Evolutionary conservation across 495 filamentous ascomycete species (phyloP), one percentile per base, ranked within the genome.

Genomic region (Xylaria flabelliformis): DNA sequence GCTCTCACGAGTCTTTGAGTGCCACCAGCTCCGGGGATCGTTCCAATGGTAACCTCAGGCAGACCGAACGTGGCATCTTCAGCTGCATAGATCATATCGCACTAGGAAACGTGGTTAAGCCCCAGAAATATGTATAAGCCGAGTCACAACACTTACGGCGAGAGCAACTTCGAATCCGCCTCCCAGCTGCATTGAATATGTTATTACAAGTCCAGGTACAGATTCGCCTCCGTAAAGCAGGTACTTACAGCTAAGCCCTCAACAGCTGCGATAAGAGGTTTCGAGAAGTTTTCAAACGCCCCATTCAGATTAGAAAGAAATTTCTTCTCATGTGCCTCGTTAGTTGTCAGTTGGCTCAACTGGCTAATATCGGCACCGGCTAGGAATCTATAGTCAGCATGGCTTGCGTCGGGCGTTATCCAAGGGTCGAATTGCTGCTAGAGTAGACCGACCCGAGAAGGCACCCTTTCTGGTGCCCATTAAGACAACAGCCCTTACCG

Each of bases 41-140:
- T 78, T 21, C 83, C 82, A 59, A 84, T 80, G 41, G 77, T 82
- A 64, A 85, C 75, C 69, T 85, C 84, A 0, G 84, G 84, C 2
- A 84, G 76, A 17, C 82, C 82, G 71, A 84, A 84, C 46, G 42
- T 72, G 29, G 82, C 77, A 61, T 77, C 69, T 5, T 75, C 61
- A 4, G 81, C 64, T 6, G 80, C 75, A 55, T 76, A 81, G 21
- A 85, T 83, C 44, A 85, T 79, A 74, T 85, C 84, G 55, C 81
- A 83, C 80, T 70, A 39, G 65, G 5, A 55, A 21, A 5, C 19
- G 3, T 8, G 48, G n/a, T 63, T 42, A 46, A 48, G 21, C 17
- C 2, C 15, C 48, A 13, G 15, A 26, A 46, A 55, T 6, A 39
- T 56, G 26, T 65, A 62, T 42, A 42, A 42, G 29, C 8, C 15